Base-by-base conservation (phyloP, 2,329 filamentous ascomycete genomes). In the Exophiala xenobiotica region DNA sequence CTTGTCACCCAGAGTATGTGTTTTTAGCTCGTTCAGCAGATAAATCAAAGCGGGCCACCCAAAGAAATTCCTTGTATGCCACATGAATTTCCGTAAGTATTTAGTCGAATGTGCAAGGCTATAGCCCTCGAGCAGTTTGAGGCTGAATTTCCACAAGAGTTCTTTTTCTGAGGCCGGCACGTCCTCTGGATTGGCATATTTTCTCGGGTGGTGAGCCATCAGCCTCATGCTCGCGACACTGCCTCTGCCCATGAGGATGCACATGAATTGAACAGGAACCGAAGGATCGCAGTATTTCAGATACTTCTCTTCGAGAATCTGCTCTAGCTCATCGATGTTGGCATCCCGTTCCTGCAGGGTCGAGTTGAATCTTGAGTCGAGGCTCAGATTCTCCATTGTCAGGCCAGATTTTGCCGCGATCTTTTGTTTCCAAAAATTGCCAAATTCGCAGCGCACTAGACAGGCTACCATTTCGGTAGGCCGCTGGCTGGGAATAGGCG, bases 371-470 rank as follows among this genome's bases (percentile, higher is more conserved):
- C 63, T 38, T 53, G 24, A 20, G 19, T 19, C 48, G 24, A 38
- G 54, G 47, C 14, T 59, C 53, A 41, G 54, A 18, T 52, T 47
- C 40, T 54, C 51, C 9, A 53, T 14, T 6, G 38, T 31, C 5
- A 54, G 26, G 23, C 2, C 46, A 27, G 46, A 42, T 22, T 52
- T 56, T 33, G 55, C 18, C 12, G 18, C 11, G 18, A 50, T 29
- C 46, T 58, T 60, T 27, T 60, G 49, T 45, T 50, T 49, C 79
- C 74, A 9, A 74, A 65, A 46, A 84, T 82, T 1, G 76, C 79
- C 7, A 78, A 78, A 54, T 83, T 81, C 38, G 78, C 79, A 1
- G 78, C 82, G 61, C 83, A 80, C 52, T 82, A 80, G 61, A 84
- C 82, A 4, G 77, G 79, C 3, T 79, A 76, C 56, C 82, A 71